These are phyloP conservation scores for Colletotrichum sublineola DNA, from an alignment of 2,329 filamentous ascomycete species.

Conservation along the genomic window DNA sequence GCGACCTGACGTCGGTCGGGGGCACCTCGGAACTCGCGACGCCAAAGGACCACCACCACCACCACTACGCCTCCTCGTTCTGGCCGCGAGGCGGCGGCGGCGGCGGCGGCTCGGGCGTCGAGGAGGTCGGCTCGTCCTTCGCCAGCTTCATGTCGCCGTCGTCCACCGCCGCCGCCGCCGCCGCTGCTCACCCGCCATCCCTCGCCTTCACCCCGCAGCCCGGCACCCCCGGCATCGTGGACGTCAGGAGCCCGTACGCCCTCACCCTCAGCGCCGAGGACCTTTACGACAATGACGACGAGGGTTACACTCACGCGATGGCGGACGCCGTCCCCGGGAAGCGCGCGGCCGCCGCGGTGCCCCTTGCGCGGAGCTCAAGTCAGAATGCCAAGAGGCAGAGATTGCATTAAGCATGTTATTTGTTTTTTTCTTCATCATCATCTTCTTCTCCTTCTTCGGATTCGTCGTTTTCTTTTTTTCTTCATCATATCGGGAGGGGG, in stretches of 20 bases:
- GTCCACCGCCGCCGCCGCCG: no score
- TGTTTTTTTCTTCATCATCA: background rate
- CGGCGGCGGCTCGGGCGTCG: slow-evolving; percentile 50
- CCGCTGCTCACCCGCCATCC: background rate
- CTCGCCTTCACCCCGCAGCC: slow-evolving; percentile 47
- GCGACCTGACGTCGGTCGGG: slow-evolving; percentile 54
- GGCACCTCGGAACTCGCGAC: slow-evolving; percentile 58
- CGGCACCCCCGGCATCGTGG: slow-evolving; percentile 50
- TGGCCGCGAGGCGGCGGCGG: slow-evolving; percentile 36
- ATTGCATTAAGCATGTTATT: slow-evolving; percentile 41
- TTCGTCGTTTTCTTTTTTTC: background rate
- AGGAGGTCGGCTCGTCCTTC: slow-evolving; percentile 53
- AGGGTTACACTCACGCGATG: background rate
- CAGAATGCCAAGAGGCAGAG: slow-evolving; percentile 47
- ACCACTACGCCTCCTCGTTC: slow-evolving; percentile 25
- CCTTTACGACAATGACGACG: slow-evolving; percentile 46
- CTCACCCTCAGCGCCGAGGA: slow-evolving; percentile 53
- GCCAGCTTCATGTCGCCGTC: slow-evolving; percentile 47
- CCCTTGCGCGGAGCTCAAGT: slow-evolving; percentile 43
- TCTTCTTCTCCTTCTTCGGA: background rate
- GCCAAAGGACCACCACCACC: slow-evolving; percentile 52
- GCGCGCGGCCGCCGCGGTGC: slow-evolving; percentile 11
- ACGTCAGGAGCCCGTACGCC: slow-evolving; percentile 56
- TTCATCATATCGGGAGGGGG: background rate
- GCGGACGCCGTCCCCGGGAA: slow-evolving; percentile 7